These are phyloP conservation scores for Nannochloris sp. DNA, from an alignment of 139 green algal genomes.

Conservation along the genomic window DNA sequence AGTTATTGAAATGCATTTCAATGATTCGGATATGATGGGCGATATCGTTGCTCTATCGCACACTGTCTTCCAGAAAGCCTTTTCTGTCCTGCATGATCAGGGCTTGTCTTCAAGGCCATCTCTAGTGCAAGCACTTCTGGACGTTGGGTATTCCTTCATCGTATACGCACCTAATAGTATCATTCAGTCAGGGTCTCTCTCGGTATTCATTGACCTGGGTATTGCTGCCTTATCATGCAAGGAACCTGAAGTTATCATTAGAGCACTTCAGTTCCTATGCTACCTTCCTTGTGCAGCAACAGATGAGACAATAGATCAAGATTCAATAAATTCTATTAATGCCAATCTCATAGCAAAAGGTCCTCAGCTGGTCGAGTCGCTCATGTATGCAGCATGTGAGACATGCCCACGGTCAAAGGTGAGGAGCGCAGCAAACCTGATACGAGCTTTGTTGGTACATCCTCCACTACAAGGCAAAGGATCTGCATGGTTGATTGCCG, in stretches of 20 bases:
- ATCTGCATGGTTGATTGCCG: slow-evolving; percentile 19
- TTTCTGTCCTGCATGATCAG: slow-evolving; percentile 21
- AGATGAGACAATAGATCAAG: background rate
- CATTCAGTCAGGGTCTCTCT: slow-evolving; percentile 13
- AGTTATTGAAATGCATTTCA: slow-evolving; percentile 35
- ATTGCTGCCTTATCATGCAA: slow-evolving; percentile 10
- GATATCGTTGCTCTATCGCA: slow-evolving; percentile 12
- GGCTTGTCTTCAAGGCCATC: slow-evolving; percentile 25
- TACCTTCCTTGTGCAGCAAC: slow-evolving; percentile 3
- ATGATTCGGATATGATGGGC: slow-evolving; percentile 13
- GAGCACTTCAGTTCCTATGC: slow-evolving; percentile 38
- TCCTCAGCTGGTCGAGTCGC: slow-evolving; percentile 17
- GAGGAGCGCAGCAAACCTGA: slow-evolving; percentile 33
- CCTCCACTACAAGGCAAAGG: background rate
- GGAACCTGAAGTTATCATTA: slow-evolving; percentile 38
- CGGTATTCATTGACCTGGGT: slow-evolving; percentile 30
- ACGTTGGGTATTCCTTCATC: slow-evolving; percentile 43
- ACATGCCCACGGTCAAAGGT: slow-evolving; percentile 55
- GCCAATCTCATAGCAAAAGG: slow-evolving; percentile 23
- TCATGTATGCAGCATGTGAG: slow-evolving; percentile 39
- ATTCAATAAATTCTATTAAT: slow-evolving; percentile 6
- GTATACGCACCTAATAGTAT: slow-evolving; percentile 51
- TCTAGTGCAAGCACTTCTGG: slow-evolving; percentile 39
- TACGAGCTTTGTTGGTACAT: slow-evolving; percentile 29
- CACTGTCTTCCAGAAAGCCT: slow-evolving; percentile 16